Conservation (phyloP, 768 basidiomycete species). For the Tricholoma furcatifolium region DNA sequence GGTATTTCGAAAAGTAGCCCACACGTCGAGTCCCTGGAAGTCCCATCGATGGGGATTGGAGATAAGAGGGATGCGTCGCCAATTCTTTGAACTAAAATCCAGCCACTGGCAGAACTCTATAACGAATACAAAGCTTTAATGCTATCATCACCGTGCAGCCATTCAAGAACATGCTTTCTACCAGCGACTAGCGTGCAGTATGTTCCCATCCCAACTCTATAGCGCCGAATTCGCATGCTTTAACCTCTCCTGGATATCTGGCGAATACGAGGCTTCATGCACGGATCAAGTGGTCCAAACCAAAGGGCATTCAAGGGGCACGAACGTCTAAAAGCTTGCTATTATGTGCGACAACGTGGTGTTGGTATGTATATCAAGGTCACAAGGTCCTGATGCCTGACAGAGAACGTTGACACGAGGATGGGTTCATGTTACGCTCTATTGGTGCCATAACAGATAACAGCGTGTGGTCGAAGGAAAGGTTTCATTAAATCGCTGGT, state of each 20-base stretch:
- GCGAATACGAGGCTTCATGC: not conserved
- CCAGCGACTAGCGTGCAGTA: too few species aligned
- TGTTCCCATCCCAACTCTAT: too few species aligned
- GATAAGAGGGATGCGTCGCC: not conserved
- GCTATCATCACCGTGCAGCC: too few species aligned
- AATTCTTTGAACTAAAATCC: too few species aligned
- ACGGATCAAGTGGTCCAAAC: not conserved
- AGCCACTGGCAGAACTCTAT: too few species aligned
- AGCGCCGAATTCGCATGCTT: too few species aligned
- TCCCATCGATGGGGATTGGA: not conserved
- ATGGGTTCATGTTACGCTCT: not conserved
- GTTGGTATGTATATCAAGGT: not conserved
- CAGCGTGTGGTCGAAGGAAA: too few species aligned
- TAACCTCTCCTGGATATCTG: not conserved
- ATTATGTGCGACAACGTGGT: not conserved
- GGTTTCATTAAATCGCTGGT: too few species aligned
- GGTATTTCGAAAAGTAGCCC: too few species aligned
- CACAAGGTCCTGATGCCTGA: not conserved
- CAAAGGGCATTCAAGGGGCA: not conserved
- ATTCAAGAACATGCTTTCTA: too few species aligned
- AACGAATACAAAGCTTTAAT: too few species aligned
- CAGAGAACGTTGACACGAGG: constrained; percentile 3
- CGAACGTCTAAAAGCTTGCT: not conserved
- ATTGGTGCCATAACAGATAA: too few species aligned
- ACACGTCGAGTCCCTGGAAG: not conserved